These are phyloP conservation scores for Boletus rubescentipes DNA, from an alignment of 768 basidiomycete species.

Conservation along the genomic window DNA sequence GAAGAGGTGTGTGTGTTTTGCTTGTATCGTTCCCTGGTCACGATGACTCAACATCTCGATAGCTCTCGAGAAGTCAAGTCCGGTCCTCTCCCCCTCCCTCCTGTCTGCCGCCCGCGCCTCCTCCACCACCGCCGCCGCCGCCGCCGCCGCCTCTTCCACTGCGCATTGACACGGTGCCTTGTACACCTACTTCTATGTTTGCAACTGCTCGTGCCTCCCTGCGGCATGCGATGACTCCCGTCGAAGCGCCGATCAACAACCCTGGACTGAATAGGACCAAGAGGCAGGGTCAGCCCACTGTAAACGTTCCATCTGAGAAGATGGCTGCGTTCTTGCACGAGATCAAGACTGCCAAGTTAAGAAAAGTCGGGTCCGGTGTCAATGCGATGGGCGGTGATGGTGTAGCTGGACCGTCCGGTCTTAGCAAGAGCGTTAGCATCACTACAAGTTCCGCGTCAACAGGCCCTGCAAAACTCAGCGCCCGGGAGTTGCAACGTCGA, in stretches of 20 bases:
- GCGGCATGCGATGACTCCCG: slow-evolving; percentile 50
- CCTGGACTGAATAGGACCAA: slow-evolving; percentile 33
- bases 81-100: slow-evolving; percentile 10
- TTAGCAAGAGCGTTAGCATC: slow-evolving; percentile 31
- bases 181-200: slow-evolving; percentile 42
- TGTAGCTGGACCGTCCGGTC: slow-evolving; percentile 26
- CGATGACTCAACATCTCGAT: slow-evolving; percentile 5
- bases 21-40: background rate
- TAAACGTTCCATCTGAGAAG: slow-evolving; percentile 76
- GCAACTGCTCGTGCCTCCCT: slow-evolving; percentile 64
- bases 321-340: slow-evolving; percentile 82
- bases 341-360: slow-evolving; percentile 71
- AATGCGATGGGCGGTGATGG: slow-evolving; percentile 21
- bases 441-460: slow-evolving; percentile 2
- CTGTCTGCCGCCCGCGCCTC: slow-evolving; percentile 40
- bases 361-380: slow-evolving; percentile 46
- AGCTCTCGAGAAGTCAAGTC: slow-evolving; percentile 48
- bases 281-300: slow-evolving; percentile 60
- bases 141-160: slow-evolving; percentile 32
- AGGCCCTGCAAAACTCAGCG: slow-evolving; percentile 8
- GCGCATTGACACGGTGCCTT: slow-evolving; percentile 31
- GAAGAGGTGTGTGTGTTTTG: slow-evolving; percentile 45
- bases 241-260: slow-evolving; percentile 67
- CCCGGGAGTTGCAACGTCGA: slow-evolving; percentile 24
- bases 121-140: slow-evolving; percentile 40